Evolutionary conservation across 495 filamentous ascomycete genomes (phyloP).

Genomic region (Bombardia bombarda): DNA sequence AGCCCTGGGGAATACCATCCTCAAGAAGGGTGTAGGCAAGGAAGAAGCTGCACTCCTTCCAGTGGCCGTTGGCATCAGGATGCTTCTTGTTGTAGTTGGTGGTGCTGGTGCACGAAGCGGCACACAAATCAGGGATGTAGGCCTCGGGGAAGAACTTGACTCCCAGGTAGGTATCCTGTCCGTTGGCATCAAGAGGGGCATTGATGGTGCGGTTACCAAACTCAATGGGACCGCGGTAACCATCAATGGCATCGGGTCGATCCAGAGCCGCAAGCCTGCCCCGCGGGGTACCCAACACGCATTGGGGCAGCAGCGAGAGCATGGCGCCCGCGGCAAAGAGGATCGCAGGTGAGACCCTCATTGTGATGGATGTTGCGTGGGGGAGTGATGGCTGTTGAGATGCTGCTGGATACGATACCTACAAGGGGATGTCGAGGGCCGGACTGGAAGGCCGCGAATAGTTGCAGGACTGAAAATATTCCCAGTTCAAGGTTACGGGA

Average conservation of each 20-base stretch:
- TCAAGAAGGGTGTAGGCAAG: slow-evolving; percentile 10
- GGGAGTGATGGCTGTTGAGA: no score
- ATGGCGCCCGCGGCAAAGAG: not conserved
- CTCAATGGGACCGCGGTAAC: slow-evolving; percentile 8
- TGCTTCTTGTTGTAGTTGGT: slow-evolving; percentile 12
- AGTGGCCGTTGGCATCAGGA: slow-evolving; percentile 5
- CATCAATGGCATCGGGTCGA: slow-evolving; percentile 3
- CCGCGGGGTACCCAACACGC: not conserved
- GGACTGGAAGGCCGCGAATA: no score
- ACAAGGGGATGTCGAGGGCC: no score
- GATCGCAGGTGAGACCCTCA: not conserved
- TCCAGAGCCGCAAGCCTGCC: not conserved
- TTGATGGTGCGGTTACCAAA: slow-evolving; percentile 12
- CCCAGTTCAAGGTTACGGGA: no score
- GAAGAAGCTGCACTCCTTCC: slow-evolving; percentile 11
- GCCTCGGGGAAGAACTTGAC: slow-evolving; percentile 11
- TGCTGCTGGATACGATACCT: no score
- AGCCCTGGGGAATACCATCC: slow-evolving; percentile 4
- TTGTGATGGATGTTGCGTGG: not conserved
- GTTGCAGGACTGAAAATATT: no score
- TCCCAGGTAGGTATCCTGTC: slow-evolving; percentile 11
- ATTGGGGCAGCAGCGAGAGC: not conserved
- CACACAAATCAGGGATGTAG: slow-evolving; percentile 11
- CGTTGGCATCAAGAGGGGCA: slow-evolving; percentile 9
- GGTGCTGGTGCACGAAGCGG: slow-evolving; percentile 8